Evolutionary conservation across 2,329 filamentous ascomycete genomes (phyloP).

Genomic region (Incumbomyces lentus): DNA sequence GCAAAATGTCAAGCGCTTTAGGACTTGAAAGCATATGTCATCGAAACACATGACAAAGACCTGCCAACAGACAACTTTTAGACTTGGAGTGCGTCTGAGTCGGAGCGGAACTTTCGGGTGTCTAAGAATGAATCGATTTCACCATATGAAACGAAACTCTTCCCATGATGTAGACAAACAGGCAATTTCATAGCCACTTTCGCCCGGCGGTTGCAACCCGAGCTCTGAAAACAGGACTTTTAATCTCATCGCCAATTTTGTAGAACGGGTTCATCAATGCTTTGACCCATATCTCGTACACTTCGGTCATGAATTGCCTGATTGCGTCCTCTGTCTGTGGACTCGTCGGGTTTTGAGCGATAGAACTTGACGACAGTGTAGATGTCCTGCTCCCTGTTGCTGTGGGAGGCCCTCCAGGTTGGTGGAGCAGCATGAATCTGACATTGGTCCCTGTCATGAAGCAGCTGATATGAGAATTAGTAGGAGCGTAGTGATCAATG

Average conservation of each 20-base stretch:
- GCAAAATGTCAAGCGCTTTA: no score
- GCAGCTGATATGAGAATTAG: conserved; percentile 83
- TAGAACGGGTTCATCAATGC: conserved; percentile 97
- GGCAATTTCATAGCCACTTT: conserved; percentile 64
- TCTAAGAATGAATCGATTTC: no score
- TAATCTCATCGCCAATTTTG: conserved; percentile 69
- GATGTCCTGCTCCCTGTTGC: conserved; percentile 26
- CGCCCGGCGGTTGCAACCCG: conserved; percentile 78
- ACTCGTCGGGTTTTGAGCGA: conserved; percentile 73
- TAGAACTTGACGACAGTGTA: conserved; percentile 48
- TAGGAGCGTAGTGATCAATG: conserved; percentile 79
- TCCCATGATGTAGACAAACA: no score
- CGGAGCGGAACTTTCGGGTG: no score
- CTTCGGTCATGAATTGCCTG: conserved; percentile 84
- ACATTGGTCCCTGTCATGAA: conserved; percentile 88
- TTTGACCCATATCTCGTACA: conserved; percentile 96
- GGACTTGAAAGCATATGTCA: no score
- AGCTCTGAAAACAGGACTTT: conserved; percentile 73
- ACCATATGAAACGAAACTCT: no score
- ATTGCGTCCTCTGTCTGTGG: conserved; percentile 92
- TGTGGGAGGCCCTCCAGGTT: conserved; percentile 46
- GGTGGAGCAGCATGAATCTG: conserved; percentile 88
- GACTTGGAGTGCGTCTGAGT: no score
- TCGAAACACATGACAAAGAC: no score
- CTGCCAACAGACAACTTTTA: no score